Evolutionary conservation across 306 rosid genomes (phyloP).

Genomic region (Astragalus membranaceus): DNA sequence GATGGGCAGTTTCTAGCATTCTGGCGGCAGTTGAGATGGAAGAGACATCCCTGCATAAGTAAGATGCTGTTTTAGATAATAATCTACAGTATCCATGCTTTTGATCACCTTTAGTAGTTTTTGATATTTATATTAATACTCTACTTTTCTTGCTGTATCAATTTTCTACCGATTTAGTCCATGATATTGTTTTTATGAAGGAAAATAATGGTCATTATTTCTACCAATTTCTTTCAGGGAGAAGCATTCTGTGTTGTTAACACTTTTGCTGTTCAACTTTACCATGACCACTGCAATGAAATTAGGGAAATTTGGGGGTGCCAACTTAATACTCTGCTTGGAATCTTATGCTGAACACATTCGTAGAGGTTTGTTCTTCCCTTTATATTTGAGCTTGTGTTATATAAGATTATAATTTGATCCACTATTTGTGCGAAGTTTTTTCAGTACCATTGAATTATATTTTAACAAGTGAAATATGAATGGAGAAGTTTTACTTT

Average conservation of each 20-base stretch:
- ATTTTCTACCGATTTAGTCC: not conserved
- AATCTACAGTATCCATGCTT: not conserved
- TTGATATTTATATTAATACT: not conserved
- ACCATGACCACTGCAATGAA: constrained; percentile 29
- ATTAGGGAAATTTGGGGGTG: constrained; percentile 34
- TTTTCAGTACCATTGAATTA: not conserved
- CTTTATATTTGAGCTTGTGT: not conserved
- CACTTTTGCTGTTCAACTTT: constrained; percentile 62
- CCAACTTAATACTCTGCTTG: constrained; percentile 34
- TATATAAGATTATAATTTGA: not conserved
- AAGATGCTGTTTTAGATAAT: constrained; percentile 7
- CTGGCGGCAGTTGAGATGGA: constrained; percentile 45
- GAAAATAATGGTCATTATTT: constrained; percentile 4
- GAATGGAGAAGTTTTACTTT: not conserved
- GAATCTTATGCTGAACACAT: constrained; percentile 52
- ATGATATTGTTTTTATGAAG: not conserved
- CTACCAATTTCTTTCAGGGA: constrained; percentile 42
- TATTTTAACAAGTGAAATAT: not conserved
- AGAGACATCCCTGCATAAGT: constrained; percentile 44
- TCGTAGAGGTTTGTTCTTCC: constrained; percentile 36
- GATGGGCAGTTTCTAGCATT: constrained; percentile 55
- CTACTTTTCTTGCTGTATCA: not conserved
- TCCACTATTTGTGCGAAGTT: not conserved
- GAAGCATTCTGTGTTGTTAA: constrained; percentile 50
- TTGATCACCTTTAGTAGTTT: not conserved